Evolutionary conservation across 2,329 filamentous ascomycete genomes (phyloP).

Genomic region (Emydomyces testavorans): DNA sequence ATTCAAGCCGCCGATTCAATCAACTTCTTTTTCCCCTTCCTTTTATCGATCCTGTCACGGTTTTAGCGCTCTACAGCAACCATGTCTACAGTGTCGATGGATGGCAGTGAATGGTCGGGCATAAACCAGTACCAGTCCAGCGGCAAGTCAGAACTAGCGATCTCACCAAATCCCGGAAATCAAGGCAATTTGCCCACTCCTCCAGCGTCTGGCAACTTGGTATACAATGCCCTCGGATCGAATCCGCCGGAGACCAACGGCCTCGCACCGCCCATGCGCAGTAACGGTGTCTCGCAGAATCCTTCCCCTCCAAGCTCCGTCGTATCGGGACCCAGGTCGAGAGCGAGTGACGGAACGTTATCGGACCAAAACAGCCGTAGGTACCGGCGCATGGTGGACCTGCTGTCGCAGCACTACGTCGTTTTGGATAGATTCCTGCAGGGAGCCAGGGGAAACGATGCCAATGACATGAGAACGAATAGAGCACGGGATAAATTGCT

Average conservation of each 20-base stretch:
- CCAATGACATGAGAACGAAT: slow-evolving; percentile 63
- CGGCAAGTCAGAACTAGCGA: slow-evolving; percentile 29
- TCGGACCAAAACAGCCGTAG: slow-evolving; percentile 53
- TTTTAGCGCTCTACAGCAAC: too few relatives aligned
- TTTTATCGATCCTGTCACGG: slow-evolving; percentile 47
- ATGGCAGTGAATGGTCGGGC: slow-evolving; percentile 69
- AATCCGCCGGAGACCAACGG: slow-evolving; percentile 16
- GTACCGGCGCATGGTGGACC: slow-evolving; percentile 50
- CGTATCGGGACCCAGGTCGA: slow-evolving; percentile 42
- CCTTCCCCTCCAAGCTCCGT: slow-evolving; percentile 83
- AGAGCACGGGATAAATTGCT: slow-evolving; percentile 90
- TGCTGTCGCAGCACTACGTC: slow-evolving; percentile 69
- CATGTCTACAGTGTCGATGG: slow-evolving; percentile 70
- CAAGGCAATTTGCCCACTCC: slow-evolving; percentile 50
- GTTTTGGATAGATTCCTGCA: slow-evolving; percentile 67
- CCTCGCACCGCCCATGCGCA: slow-evolving; percentile 38
- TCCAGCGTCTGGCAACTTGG: slow-evolving; percentile 51
- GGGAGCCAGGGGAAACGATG: slow-evolving; percentile 59
- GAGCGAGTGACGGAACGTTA: slow-evolving; percentile 67
- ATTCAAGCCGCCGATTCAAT: too few relatives aligned
- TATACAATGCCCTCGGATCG: slow-evolving; percentile 16
- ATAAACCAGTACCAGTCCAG: slow-evolving; percentile 55
- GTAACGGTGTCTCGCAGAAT: slow-evolving; percentile 44
- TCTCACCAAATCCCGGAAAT: slow-evolving; percentile 41
- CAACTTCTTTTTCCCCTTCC: too few relatives aligned